These are phyloP conservation scores for Stromatinia cepivora DNA, from an alignment of 2,329 filamentous ascomycete genomes.

Conservation along the genomic window DNA sequence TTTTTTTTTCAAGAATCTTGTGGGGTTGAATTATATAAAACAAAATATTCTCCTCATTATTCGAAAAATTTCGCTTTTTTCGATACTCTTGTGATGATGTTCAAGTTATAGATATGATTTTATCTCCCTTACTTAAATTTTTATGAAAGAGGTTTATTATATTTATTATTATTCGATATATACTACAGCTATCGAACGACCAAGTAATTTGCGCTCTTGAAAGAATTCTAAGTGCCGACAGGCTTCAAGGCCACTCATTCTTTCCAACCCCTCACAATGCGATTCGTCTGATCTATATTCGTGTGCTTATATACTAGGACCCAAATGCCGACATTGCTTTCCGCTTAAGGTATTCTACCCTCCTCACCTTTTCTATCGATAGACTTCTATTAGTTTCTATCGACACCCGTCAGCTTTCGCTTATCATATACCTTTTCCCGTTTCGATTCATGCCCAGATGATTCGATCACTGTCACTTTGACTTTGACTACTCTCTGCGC, in stretches of 20 bases:
- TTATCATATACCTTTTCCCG: neutral
- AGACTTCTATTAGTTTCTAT: neutral
- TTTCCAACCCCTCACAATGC: neutral
- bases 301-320: neutral
- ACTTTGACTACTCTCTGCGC: slow-evolving; percentile 3
- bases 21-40: too few relatives aligned
- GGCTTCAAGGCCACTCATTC: too few relatives aligned
- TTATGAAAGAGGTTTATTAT: neutral
- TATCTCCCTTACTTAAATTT: neutral
- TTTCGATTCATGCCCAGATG: neutral
- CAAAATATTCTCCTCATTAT: too few relatives aligned
- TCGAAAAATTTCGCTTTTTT: too few relatives aligned
- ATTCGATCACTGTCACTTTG: slow-evolving; percentile 21
- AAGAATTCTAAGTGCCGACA: neutral
- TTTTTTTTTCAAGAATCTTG: too few relatives aligned
- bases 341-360: neutral
- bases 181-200: neutral
- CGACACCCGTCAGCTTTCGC: neutral
- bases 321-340: neutral
- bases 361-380: too few relatives aligned
- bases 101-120: neutral
- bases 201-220: neutral
- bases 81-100: neutral
- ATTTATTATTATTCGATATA: neutral
- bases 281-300: too few relatives aligned